Percentiles rank a stretch among this genome's conserved stretches.
Conservation (phyloP, 1,139 yeast genomes). For the Suhomyces taliae region DNA sequence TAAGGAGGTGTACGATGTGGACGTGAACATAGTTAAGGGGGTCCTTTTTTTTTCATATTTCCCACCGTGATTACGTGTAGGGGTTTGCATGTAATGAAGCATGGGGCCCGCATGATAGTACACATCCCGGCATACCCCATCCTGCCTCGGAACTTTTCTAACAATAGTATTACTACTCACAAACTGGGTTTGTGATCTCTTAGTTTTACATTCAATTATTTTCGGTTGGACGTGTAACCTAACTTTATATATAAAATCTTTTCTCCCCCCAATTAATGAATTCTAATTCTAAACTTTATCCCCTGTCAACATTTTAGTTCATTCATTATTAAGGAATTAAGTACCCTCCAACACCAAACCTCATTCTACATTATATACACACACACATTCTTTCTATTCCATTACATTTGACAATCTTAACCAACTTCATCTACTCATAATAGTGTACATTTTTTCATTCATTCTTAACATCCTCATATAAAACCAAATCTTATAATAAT, state of each 20-base stretch:
- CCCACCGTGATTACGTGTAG: conserved; percentile 3
- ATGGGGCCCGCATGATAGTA: background rate
- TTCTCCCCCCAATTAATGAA: background rate
- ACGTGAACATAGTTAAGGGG: background rate
- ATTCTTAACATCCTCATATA: background rate
- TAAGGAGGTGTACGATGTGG: background rate
- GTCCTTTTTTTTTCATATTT: background rate
- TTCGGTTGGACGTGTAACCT: background rate
- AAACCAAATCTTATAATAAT: no score
- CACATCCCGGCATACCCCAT: conserved; percentile 2
- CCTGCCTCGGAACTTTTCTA: conserved; percentile 1
- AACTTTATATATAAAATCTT: no score
- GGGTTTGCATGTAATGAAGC: conserved; percentile 1
- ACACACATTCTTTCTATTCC: no score
- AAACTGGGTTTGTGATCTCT: background rate
- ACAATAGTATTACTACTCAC: conserved; percentile 3
- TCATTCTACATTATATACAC: no score
- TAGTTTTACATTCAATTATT: no score
- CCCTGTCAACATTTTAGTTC: background rate
- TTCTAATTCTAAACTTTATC: background rate
- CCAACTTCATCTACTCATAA: background rate
- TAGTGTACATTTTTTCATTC: background rate
- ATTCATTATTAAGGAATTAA: background rate
- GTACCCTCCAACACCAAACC: no score
- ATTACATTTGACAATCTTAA: background rate